phyloP scores from a whole-genome alignment of 495 filamentous ascomycete genomes.

The Lepidopterella palustris region DNA sequence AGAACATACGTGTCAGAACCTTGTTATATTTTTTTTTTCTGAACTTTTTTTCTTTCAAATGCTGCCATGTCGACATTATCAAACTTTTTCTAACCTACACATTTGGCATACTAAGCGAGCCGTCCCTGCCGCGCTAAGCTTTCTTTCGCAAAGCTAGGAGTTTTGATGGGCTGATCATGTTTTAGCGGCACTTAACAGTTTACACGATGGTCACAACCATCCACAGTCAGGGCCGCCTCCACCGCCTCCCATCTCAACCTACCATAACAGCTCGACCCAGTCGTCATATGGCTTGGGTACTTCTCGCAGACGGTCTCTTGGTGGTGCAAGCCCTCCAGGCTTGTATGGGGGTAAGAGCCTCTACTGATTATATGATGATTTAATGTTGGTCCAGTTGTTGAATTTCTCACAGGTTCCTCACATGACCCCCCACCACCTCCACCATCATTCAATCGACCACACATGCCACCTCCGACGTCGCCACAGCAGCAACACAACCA shows the following conservation, averaged over 20 bases:
- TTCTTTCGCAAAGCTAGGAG: background rate
- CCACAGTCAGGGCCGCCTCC: constrained; percentile 31
- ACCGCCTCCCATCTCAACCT: constrained; percentile 26
- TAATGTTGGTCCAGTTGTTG: too few species aligned
- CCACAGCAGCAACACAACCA: constrained; percentile 49
- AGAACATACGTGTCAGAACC: background rate
- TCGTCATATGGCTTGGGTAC: constrained; percentile 31
- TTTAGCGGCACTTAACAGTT: constrained; percentile 4
- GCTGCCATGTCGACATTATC: background rate
- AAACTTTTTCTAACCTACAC: constrained; percentile 16
- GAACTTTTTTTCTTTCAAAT: background rate
- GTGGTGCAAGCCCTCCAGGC: constrained; percentile 32
- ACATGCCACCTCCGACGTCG: constrained; percentile 57
- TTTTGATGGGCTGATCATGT: constrained; percentile 11
- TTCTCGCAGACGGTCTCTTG: constrained; percentile 31
- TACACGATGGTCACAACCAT: constrained; percentile 25
- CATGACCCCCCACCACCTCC: constrained; percentile 39
- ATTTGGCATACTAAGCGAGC: constrained; percentile 23
- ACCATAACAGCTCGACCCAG: constrained; percentile 18
- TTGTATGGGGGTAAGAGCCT: constrained; percentile 29
- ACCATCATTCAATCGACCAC: constrained; percentile 45
- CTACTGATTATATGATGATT: too few species aligned
- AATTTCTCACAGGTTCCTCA: constrained; percentile 16
- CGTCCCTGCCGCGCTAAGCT: constrained; percentile 18
- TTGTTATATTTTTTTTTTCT: constrained; percentile 1